Percentiles rank a stretch among this genome's conserved stretches.
Evolutionary conservation across 257 asterid species (phyloP).

Genomic region (Oldenlandia corymbosa): DNA sequence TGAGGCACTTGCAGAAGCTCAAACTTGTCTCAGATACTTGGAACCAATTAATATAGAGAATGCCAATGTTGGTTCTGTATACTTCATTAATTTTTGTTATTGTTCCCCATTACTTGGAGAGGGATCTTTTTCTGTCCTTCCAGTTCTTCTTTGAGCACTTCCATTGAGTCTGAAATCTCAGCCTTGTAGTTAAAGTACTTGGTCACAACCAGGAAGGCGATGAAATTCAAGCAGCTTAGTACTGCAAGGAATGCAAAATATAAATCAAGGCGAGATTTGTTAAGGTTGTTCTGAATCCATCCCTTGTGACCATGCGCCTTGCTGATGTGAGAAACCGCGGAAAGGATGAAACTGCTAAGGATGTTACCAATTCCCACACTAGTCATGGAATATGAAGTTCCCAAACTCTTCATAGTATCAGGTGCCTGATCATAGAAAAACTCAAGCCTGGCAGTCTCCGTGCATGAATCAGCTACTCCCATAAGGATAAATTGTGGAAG

Average conservation of each 20-base stretch:
- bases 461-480: slow-evolving; percentile 24
- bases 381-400: slow-evolving; percentile 63
- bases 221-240: slow-evolving; percentile 47
- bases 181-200: slow-evolving; percentile 68
- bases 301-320: slow-evolving; percentile 35
- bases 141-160: slow-evolving; percentile 48
- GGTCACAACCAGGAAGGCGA: slow-evolving; percentile 39
- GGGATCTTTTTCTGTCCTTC: slow-evolving; percentile 14
- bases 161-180: slow-evolving; percentile 68
- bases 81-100: slow-evolving; percentile 2
- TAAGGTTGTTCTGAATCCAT: slow-evolving; percentile 72
- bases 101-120: background rate
- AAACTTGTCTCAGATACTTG: background rate
- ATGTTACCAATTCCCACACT: slow-evolving; percentile 66
- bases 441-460: slow-evolving; percentile 20
- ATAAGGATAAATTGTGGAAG: slow-evolving; percentile 22
- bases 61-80: background rate
- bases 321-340: slow-evolving; percentile 49
- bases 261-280: slow-evolving; percentile 66
- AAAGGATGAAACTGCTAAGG: slow-evolving; percentile 58
- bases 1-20: background rate
- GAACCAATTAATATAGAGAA: background rate
- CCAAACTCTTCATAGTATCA: slow-evolving; percentile 27
- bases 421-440: slow-evolving; percentile 29
- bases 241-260: slow-evolving; percentile 63